These are phyloP conservation scores for Scenedesmus sp. DNA, from an alignment of 163 green algal species.

Conservation along the genomic window DNA sequence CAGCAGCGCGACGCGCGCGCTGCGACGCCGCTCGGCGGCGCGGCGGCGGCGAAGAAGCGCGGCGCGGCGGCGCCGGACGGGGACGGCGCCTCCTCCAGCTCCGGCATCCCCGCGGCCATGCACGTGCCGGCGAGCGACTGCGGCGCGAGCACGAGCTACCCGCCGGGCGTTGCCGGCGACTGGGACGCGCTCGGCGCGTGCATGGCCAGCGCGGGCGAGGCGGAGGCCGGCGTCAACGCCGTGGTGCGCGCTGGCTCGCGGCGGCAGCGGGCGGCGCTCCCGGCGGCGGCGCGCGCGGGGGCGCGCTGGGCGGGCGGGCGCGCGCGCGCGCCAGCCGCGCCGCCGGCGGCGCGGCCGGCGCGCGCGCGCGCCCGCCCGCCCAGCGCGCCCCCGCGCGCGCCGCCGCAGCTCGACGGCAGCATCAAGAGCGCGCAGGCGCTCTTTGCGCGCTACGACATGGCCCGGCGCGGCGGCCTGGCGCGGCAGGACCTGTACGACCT, in stretches of 20 bases:
- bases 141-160: constrained; percentile 18
- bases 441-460: constrained; percentile 49
- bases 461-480: constrained; percentile 14
- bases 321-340: no score
- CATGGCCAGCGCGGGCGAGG: constrained; percentile 26
- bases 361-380: no score
- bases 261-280: no score
- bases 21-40: no score
- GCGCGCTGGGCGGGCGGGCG: neutral
- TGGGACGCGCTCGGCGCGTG: constrained; percentile 24
- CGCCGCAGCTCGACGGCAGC: constrained; percentile 42
- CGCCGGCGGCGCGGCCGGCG: no score
- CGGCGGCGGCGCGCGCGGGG: neutral
- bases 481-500: constrained; percentile 48
- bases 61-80: no score
- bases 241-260: constrained; percentile 10
- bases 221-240: constrained; percentile 31
- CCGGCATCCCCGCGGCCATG: constrained; percentile 8
- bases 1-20: no score
- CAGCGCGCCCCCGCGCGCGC: neutral
- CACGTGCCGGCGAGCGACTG: neutral
- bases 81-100: neutral
- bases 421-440: constrained; percentile 32
- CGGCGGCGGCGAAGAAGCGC: no score
- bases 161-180: neutral